Evolutionary conservation across 371 early-diverging fungal genomes (phyloP).

Genomic region (Actinomucor elegans): DNA sequence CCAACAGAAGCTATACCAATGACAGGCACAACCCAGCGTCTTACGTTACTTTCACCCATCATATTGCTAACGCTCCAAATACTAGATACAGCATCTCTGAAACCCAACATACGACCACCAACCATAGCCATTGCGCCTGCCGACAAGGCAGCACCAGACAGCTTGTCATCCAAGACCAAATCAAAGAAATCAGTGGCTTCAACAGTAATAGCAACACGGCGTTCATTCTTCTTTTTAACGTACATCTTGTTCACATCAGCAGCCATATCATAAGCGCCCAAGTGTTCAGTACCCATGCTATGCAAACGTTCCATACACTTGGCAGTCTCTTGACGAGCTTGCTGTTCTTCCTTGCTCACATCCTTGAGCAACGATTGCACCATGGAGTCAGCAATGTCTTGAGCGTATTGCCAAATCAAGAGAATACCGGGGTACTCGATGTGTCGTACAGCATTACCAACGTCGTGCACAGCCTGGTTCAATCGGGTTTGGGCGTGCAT

Average conservation of each 20-base stretch:
- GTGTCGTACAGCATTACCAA: conserved; percentile 63
- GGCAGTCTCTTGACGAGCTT: conserved; percentile 64
- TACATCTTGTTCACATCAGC: conserved; percentile 53
- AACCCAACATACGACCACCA: conserved; percentile 47
- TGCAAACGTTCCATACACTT: conserved; percentile 64
- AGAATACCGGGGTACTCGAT: conserved; percentile 82
- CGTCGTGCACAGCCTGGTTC: conserved; percentile 55
- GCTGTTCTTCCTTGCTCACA: conserved; percentile 65
- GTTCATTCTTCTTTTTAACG: conserved; percentile 34
- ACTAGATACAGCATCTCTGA: conserved; percentile 45
- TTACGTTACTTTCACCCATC: conserved; percentile 29
- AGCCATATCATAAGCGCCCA: conserved; percentile 39
- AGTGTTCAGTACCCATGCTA: conserved; percentile 56
- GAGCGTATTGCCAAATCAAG: conserved; percentile 84
- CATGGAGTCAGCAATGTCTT: conserved; percentile 71
- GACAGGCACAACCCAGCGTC: conserved; percentile 43
- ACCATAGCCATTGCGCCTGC: conserved; percentile 46
- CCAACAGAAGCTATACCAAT: conserved; percentile 68
- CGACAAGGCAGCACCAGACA: conserved; percentile 46
- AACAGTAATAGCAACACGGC: conserved; percentile 55
- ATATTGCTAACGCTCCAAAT: conserved; percentile 42
- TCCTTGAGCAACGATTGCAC: conserved; percentile 62
- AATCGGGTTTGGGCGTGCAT: conserved; percentile 54
- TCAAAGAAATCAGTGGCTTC: conserved; percentile 73
- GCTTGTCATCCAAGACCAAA: conserved; percentile 55